phyloP scores from a whole-genome alignment of 1,284 basidiomycete genomes.

The Cutaneotrichosporon sp. region DNA sequence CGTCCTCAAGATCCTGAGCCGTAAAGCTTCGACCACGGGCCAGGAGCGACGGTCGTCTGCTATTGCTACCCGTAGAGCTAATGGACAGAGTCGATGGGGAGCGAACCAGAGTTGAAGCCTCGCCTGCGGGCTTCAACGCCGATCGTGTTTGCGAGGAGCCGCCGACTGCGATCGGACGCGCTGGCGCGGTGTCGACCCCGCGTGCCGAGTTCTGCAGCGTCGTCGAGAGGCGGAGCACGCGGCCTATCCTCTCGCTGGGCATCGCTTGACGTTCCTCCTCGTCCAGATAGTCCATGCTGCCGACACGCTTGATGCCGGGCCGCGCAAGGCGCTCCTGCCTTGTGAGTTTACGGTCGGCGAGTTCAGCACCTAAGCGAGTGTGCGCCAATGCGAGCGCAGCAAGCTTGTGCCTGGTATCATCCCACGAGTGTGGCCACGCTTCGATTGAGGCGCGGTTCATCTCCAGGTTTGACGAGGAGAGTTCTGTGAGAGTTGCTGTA shows the following conservation, averaged over 20 bases:
- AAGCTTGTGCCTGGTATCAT: conserved; percentile 38
- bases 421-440: conserved; percentile 39
- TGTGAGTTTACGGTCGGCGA: conserved; percentile 26
- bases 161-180: not conserved
- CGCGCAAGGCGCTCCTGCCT: conserved; percentile 27
- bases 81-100: conserved; percentile 18
- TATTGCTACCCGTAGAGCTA: conserved; percentile 19
- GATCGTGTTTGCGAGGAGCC: not conserved
- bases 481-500: not conserved
- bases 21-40: conserved; percentile 47
- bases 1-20: conserved; percentile 40
- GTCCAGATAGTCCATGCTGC: conserved; percentile 15
- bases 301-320: conserved; percentile 10
- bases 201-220: conserved; percentile 33
- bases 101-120: conserved; percentile 11
- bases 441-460: not conserved
- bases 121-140: not conserved
- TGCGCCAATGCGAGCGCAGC: conserved; percentile 37
- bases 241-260: conserved; percentile 19
- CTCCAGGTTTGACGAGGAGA: not conserved
- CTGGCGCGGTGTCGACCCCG: not conserved
- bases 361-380: conserved; percentile 29
- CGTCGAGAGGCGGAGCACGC: conserved; percentile 34
- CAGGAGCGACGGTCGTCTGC: conserved; percentile 30
- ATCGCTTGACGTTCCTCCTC: conserved; percentile 13